Conservation (phyloP, 495 filamentous ascomycete species). For the Rhizodiscina lignyota region DNA sequence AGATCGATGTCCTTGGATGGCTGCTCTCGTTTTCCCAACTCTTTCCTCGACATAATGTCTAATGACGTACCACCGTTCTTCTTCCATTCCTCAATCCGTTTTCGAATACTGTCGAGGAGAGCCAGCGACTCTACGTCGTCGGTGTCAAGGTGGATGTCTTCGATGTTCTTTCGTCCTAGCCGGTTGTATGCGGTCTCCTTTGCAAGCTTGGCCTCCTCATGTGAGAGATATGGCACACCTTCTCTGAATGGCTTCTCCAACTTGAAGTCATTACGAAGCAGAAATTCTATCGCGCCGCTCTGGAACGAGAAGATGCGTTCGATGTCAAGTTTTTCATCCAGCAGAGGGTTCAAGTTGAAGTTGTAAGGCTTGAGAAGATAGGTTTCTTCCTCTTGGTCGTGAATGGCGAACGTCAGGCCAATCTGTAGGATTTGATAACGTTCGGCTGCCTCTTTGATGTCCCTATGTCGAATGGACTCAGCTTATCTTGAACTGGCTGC, state of each 20-base stretch:
- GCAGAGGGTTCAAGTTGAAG: conserved; percentile 41
- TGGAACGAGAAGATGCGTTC: conserved; percentile 38
- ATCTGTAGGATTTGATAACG: conserved; percentile 60
- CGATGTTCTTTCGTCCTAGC: conserved; percentile 21
- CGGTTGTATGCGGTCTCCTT: conserved; percentile 19
- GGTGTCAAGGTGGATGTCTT: conserved; percentile 34
- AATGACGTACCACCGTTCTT: neutral
- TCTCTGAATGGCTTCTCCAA: conserved; percentile 36
- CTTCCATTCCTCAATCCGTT: conserved; percentile 34
- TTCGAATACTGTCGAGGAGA: conserved; percentile 33
- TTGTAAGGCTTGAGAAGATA: conserved; percentile 56
- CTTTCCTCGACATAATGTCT: too few relatives aligned
- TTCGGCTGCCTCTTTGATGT: conserved; percentile 47
- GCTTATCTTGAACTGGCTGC: neutral
- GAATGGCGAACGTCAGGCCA: conserved; percentile 50
- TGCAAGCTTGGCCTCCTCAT: conserved; percentile 38
- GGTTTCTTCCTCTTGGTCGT: conserved; percentile 32
- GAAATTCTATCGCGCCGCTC: conserved; percentile 44
- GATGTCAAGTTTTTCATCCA: conserved; percentile 30
- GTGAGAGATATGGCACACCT: conserved; percentile 56
- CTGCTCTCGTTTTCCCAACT: too few relatives aligned
- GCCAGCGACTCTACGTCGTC: conserved; percentile 35
- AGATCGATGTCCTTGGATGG: too few relatives aligned
- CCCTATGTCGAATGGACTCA: conserved; percentile 34
- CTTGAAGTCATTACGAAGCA: conserved; percentile 43